Evolutionary conservation across 164 flowering plant genomes (phyloP).

Genomic region (Brasenia schreberi): DNA sequence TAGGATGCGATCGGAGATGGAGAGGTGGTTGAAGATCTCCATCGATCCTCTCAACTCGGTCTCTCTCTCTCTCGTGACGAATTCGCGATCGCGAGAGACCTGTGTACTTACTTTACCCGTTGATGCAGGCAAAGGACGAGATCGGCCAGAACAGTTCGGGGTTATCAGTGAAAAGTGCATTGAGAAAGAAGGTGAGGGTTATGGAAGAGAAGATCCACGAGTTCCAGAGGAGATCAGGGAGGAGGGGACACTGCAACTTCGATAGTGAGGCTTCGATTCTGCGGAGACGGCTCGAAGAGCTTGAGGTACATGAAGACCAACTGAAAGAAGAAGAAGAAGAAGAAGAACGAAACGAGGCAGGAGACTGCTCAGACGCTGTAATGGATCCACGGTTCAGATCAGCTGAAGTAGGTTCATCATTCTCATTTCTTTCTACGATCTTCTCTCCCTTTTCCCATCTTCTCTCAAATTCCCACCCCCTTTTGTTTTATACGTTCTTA

Average conservation of each 20-base stretch:
- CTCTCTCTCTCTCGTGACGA: conserved; percentile 1
- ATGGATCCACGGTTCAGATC: too few relatives aligned
- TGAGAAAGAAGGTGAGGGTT: conserved; percentile 51
- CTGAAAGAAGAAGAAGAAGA: too few relatives aligned
- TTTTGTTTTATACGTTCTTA: too few relatives aligned
- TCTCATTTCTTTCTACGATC: too few relatives aligned
- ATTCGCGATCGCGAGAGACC: neutral
- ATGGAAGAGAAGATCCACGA: conserved; percentile 38
- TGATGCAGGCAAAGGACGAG: neutral
- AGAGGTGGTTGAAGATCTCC: conserved; percentile 38
- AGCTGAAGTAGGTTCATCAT: too few relatives aligned
- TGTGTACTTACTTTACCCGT: neutral
- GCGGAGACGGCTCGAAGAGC: conserved; percentile 26
- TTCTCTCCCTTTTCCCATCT: too few relatives aligned
- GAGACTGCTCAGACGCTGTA: too few relatives aligned
- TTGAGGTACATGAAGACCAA: too few relatives aligned
- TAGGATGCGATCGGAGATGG: conserved; percentile 29
- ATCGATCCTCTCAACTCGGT: conserved; percentile 51
- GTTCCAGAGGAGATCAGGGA: conserved; percentile 21
- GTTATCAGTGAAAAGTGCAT: conserved; percentile 9
- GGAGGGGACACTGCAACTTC: conserved; percentile 33
- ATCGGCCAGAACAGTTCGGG: neutral
- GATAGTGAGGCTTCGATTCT: conserved; percentile 47
- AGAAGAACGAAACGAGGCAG: too few relatives aligned
- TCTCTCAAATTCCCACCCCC: too few relatives aligned